Evolutionary conservation across 2,329 filamentous ascomycete genomes (phyloP).

Genomic region (Xenosphaeropsis pyriputrescens): DNA sequence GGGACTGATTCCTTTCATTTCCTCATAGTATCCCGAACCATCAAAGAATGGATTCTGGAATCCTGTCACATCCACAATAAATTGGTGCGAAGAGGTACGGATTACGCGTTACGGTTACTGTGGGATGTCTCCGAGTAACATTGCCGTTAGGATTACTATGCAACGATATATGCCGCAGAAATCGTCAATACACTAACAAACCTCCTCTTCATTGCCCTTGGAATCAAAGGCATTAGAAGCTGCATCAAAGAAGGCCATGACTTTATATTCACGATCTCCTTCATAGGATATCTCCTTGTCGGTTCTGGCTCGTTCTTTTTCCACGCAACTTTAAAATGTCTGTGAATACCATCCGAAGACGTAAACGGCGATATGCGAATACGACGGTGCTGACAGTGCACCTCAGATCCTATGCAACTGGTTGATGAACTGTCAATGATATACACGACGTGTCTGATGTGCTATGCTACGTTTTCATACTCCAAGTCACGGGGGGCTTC

Average conservation of each 20-base stretch:
- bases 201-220: slow-evolving; percentile 65
- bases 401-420: slow-evolving; percentile 51
- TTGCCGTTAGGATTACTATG: slow-evolving; percentile 51
- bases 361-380: neutral
- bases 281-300: slow-evolving; percentile 24
- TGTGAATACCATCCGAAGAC: slow-evolving; percentile 4
- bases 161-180: slow-evolving; percentile 61
- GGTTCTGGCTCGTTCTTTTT: slow-evolving; percentile 23
- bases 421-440: slow-evolving; percentile 61
- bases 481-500: slow-evolving; percentile 30
- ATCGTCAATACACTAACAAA: slow-evolving; percentile 75
- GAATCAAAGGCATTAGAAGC: slow-evolving; percentile 58
- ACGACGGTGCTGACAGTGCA: neutral
- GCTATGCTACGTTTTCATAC: slow-evolving; percentile 54
- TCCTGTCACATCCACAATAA: slow-evolving; percentile 17
- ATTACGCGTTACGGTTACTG: neutral
- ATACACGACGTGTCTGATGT: slow-evolving; percentile 57
- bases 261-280: slow-evolving; percentile 56
- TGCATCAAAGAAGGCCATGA: slow-evolving; percentile 63
- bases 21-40: slow-evolving; percentile 4
- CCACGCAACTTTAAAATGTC: slow-evolving; percentile 25
- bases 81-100: slow-evolving; percentile 62
- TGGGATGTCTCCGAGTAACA: no score
- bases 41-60: slow-evolving; percentile 17
- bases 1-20: no score